Percentiles rank a stretch among this genome's conserved stretches.
These are phyloP conservation scores for Penicillium italicum DNA, from an alignment of 2,329 filamentous ascomycete species.

Conservation along the genomic window DNA sequence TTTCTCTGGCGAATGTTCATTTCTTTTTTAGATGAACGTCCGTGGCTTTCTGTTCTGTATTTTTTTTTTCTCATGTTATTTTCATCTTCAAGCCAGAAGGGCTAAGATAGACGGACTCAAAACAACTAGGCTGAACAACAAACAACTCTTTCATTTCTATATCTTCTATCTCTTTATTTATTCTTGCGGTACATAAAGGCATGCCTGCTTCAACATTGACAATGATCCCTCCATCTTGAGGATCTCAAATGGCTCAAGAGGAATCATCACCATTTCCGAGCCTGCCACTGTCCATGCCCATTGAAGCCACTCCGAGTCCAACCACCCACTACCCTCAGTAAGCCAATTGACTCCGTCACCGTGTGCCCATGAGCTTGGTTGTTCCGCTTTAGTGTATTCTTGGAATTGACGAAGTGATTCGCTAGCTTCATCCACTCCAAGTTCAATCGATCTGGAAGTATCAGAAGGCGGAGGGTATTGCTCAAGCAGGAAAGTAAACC, in stretches of 20 bases:
- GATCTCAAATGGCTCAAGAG: constrained; percentile 34
- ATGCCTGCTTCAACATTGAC: constrained; percentile 30
- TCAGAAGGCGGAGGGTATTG: constrained; percentile 33
- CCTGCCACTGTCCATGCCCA: constrained; percentile 45
- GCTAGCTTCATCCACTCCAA: constrained; percentile 18
- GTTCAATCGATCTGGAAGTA: constrained; percentile 31
- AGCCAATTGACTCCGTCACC: constrained; percentile 19
- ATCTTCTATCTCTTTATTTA: not conserved
- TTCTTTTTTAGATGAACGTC: too few species aligned
- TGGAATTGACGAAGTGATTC: constrained; percentile 16
- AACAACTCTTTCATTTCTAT: not conserved
- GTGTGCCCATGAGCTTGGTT: constrained; percentile 9
- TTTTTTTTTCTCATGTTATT: not conserved
- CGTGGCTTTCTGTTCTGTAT: not conserved
- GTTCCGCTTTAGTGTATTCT: constrained; percentile 3
- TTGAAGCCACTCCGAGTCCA: constrained; percentile 38
- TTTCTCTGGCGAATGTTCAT: not conserved
- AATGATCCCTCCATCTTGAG: constrained; percentile 23
- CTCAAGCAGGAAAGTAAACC: constrained; percentile 36
- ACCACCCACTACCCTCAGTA: constrained; percentile 32
- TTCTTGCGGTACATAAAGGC: constrained; percentile 38
- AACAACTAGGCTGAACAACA: too few species aligned
- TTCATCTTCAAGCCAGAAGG: not conserved
- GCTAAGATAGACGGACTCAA: not conserved
- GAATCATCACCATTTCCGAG: constrained; percentile 38